Percentiles rank a stretch among this genome's conserved stretches.
These are phyloP conservation scores for Aspergillus neoniger DNA, from an alignment of 2,329 filamentous ascomycete species.

Conservation along the genomic window DNA sequence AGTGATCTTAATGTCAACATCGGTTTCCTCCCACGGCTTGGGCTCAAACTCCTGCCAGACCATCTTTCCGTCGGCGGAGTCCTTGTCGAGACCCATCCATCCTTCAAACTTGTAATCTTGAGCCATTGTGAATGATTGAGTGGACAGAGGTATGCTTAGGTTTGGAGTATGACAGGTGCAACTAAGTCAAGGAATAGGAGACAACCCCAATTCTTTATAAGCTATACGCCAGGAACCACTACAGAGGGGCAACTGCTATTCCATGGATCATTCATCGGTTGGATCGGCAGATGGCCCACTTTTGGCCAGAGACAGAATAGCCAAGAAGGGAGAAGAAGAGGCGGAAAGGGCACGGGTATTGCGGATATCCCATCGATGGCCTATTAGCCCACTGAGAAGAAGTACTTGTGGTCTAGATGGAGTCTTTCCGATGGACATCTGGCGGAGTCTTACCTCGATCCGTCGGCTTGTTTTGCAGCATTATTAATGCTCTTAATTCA, in stretches of 20 bases:
- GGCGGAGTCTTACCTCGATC: conserved; percentile 40
- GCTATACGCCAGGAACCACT: no score
- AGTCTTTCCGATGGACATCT: no score
- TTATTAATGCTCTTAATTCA: no score
- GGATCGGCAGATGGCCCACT: conserved; percentile 1
- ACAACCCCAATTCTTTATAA: neutral
- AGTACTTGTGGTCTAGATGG: neutral
- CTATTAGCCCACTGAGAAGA: no score
- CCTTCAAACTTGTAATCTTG: conserved; percentile 57
- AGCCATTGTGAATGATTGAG: conserved; percentile 5
- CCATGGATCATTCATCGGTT: neutral
- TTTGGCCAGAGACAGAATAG: conserved; percentile 3
- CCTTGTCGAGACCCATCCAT: conserved; percentile 57
- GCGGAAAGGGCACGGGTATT: neutral
- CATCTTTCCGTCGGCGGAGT: conserved; percentile 56
- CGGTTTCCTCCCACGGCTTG: conserved; percentile 66
- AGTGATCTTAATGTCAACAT: conserved; percentile 65
- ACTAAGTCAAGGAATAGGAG: no score
- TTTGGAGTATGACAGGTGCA: no score
- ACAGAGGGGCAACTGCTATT: neutral
- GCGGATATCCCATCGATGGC: neutral
- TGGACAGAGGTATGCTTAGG: no score
- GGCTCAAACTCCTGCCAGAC: conserved; percentile 60
- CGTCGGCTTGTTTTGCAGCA: conserved; percentile 51
- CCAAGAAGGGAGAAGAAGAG: conserved; percentile 1